Evolutionary conservation across 2,329 filamentous ascomycete species (phyloP).

Genomic region (Aspergillus japonicus): DNA sequence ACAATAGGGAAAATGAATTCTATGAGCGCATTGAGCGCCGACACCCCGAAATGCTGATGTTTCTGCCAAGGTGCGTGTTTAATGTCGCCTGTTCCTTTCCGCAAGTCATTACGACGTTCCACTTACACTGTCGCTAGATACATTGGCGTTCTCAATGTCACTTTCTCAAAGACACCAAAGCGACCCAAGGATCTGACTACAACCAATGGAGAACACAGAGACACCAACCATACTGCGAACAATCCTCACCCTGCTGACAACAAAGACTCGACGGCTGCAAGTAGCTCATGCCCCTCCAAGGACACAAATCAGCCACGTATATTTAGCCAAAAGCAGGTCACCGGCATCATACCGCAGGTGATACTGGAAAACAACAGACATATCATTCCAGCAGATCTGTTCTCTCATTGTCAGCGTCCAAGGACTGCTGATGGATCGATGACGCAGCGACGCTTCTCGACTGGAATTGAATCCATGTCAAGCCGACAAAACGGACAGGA

Average conservation of each 20-base stretch:
- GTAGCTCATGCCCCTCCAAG: conserved; percentile 17
- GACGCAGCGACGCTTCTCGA: conserved; percentile 21
- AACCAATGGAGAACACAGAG: conserved; percentile 22
- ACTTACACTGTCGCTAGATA: conserved; percentile 59
- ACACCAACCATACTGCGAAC: conserved; percentile 11
- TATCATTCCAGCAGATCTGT: conserved; percentile 81
- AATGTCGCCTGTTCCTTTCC: neutral
- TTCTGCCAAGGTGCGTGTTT: conserved; percentile 73
- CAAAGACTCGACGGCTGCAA: conserved; percentile 13
- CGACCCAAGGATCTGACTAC: conserved; percentile 49
- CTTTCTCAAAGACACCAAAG: conserved; percentile 80
- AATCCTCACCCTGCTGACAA: conserved; percentile 11
- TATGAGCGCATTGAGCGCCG: conserved; percentile 93
- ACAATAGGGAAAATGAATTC: conserved; percentile 97
- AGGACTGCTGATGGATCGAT: conserved; percentile 33
- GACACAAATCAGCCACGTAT: conserved; percentile 48
- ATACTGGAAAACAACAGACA: conserved; percentile 93
- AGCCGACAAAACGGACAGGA: conserved; percentile 10
- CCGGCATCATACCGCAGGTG: conserved; percentile 77
- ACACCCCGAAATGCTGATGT: conserved; percentile 84
- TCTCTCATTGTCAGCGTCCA: conserved; percentile 59
- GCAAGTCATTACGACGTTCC: neutral
- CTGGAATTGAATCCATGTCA: conserved; percentile 18
- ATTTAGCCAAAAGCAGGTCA: conserved; percentile 74
- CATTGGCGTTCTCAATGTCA: conserved; percentile 95